Conservation (phyloP, 1,284 basidiomycete species). For the Exobasidium cylindrosporum region DNA sequence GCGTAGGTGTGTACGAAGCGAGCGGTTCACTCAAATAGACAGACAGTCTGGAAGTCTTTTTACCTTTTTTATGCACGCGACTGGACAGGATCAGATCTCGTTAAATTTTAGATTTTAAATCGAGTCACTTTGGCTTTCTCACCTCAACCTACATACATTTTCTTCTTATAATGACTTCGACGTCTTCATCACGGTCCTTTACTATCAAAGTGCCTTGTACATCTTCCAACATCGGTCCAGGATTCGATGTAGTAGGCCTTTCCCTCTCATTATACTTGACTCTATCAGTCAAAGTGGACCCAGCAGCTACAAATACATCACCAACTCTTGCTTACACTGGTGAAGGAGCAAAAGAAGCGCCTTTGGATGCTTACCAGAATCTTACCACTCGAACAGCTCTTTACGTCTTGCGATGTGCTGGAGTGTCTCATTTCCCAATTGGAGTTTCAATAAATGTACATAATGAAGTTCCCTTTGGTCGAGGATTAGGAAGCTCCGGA, state of each 20-base stretch:
- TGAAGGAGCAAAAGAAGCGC: constrained; percentile 84
- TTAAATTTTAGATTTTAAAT: no score
- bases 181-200: constrained; percentile 56
- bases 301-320: constrained; percentile 16
- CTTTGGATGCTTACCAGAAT: constrained; percentile 93
- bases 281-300: constrained; percentile 65
- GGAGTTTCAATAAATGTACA: constrained; percentile 66
- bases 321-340: constrained; percentile 78
- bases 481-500: constrained; percentile 93
- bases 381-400: constrained; percentile 95
- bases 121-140: no score
- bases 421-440: constrained; percentile 69
- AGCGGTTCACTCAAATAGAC: no score
- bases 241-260: constrained; percentile 97
- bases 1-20: no score
- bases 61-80: no score
- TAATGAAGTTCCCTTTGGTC: constrained; percentile 96
- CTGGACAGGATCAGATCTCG: no score
- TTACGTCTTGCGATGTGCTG: constrained; percentile 88
- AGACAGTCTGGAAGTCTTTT: no score
- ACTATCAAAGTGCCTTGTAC: constrained; percentile 85
- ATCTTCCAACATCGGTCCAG: constrained; percentile 96
- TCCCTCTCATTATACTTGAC: constrained; percentile 85
- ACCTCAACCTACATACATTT: no score
- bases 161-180: no score